Percentiles rank a stretch among this genome's conserved stretches.
These are phyloP conservation scores for Kregervanrija pseudodelftensis DNA, from an alignment of 805 yeast species.

Conservation along the genomic window DNA sequence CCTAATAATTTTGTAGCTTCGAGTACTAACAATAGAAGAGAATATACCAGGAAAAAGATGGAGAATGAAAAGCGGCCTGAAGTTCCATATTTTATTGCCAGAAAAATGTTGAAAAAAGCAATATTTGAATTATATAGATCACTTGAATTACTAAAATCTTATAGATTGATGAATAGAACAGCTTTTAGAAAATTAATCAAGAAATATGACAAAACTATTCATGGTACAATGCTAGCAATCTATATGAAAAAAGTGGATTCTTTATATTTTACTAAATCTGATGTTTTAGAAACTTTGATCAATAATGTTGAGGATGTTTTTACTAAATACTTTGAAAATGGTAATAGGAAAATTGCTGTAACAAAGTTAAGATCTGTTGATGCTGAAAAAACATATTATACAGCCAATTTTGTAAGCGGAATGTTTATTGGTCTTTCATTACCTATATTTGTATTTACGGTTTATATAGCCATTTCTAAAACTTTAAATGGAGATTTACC, in stretches of 20 bases:
- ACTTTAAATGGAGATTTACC: conserved; percentile 33
- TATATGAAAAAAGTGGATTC: conserved; percentile 53
- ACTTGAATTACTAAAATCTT: conserved; percentile 61
- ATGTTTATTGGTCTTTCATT: conserved; percentile 60
- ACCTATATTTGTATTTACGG: conserved; percentile 55
- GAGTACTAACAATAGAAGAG: background rate
- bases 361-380: conserved; percentile 54
- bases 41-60: background rate
- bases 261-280: conserved; percentile 52
- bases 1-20: conserved; percentile 6
- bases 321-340: conserved; percentile 57
- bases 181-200: conserved; percentile 86
- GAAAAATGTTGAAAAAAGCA: conserved; percentile 62
- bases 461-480: conserved; percentile 35
- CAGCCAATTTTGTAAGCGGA: conserved; percentile 55
- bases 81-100: conserved; percentile 56
- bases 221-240: conserved; percentile 32
- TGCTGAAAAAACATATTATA: conserved; percentile 32
- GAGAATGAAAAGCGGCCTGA: background rate
- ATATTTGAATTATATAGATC: conserved; percentile 66
- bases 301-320: conserved; percentile 59
- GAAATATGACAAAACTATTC: conserved; percentile 75
- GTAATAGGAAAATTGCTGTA: conserved; percentile 63
- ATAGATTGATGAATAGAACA: conserved; percentile 68
- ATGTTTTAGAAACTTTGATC: conserved; percentile 52